phyloP scores from a whole-genome alignment of 352 stramenopile genomes.

The Globisporangium barbulae region DNA sequence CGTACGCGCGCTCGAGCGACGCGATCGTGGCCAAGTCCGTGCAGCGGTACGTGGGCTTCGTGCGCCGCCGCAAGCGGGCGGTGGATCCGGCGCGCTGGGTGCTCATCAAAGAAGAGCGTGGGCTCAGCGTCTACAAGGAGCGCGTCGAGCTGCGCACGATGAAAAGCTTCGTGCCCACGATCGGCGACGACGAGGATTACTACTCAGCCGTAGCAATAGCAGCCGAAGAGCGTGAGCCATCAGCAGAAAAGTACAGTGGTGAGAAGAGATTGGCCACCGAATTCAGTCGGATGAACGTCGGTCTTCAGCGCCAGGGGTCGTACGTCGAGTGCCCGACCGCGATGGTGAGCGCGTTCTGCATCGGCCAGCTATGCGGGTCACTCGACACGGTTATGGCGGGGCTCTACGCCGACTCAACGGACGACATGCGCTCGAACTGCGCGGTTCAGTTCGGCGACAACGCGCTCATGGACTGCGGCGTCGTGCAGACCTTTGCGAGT shows the following conservation, averaged over 20 bases:
- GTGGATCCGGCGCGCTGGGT: constrained; percentile 37
- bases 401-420: constrained; percentile 39
- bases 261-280: neutral
- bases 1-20: constrained; percentile 48
- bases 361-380: constrained; percentile 38
- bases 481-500: constrained; percentile 45
- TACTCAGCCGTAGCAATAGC: neutral
- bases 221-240: constrained; percentile 10
- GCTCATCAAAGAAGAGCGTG: constrained; percentile 38
- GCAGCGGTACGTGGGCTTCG: constrained; percentile 45
- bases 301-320: constrained; percentile 7
- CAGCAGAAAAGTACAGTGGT: neutral
- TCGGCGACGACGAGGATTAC: neutral
- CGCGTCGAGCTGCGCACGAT: constrained; percentile 26
- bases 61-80: constrained; percentile 30
- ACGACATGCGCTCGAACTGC: constrained; percentile 40
- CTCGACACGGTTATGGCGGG: constrained; percentile 48
- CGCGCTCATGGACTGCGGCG: constrained; percentile 34
- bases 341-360: constrained; percentile 53
- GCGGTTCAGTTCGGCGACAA: constrained; percentile 44
- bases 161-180: constrained; percentile 8
- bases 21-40: constrained; percentile 52
- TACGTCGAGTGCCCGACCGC: constrained; percentile 26
- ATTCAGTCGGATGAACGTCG: neutral
- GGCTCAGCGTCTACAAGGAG: constrained; percentile 56